Evolutionary conservation across 176 grass and related monocot genomes (phyloP), one percentile per base, ranked within the genome.

Genomic region (Urochloa ruziziensis): DNA sequence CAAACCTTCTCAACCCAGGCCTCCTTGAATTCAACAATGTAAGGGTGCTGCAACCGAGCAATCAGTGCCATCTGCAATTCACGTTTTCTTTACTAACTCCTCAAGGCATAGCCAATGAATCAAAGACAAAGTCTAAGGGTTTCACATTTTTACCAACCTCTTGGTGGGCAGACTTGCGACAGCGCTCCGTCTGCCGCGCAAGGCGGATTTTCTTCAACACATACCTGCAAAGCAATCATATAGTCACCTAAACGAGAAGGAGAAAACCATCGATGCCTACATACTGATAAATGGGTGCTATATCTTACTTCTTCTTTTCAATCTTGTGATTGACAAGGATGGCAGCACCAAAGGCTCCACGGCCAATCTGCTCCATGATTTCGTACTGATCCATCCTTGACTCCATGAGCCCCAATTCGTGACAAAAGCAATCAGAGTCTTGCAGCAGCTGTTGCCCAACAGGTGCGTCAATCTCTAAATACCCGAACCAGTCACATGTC

Each of bases 341-440:
- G 65, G 97, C 97, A 0, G 97, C 91, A 35, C 97, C 97, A 33
- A 99, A 99, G 28, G 97, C 97, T 6, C 97, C 93, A 6, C 93
- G 87, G 29, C 97, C 97, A 86, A 99, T 92, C 79, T 99, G 97
- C 86, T 96, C 93, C 97, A 99, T 94, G 77, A 99, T 96, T 86
- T 99, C 97, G 51, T 96, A 99, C 42, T 94, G 93, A 77, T 99
- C 97, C 97, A 99, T 99, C 77, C 91, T 86, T 48, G 93, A 99
- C 83, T 94, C 96, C 96, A 99, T 96, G 60, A 66, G 39, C 39
- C 47, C 25, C 48, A 79, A 78, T 59, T 18, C 48, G 65, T 58
- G 39, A 54, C 73, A 32, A 48, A 27, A 27, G 62, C n/a, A 82
- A 58, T 39, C 63, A 37, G 61, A 28, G 82, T 28, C 40, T 86